These are phyloP conservation scores for Acanthamoeba royreba DNA, from an alignment of 208 protist species.

Conservation along the genomic window DNA sequence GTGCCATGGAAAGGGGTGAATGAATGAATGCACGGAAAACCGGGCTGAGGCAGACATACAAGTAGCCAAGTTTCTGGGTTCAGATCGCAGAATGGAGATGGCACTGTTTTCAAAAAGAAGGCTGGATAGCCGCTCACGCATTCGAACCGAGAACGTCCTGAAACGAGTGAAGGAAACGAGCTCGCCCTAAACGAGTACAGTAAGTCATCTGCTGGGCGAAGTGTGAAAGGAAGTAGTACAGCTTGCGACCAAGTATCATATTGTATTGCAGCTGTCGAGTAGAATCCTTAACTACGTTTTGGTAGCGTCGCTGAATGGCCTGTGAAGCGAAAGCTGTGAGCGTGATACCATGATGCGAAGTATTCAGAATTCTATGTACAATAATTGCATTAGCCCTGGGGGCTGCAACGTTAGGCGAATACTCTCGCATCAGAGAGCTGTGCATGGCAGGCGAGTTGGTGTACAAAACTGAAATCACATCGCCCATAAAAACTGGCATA, in stretches of 20 bases:
- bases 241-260: slow-evolving; percentile 19
- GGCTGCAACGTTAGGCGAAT: slow-evolving; percentile 77
- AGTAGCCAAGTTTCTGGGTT: neutral
- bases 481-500: slow-evolving; percentile 85
- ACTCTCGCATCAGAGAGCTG: slow-evolving; percentile 83
- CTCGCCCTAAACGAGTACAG: too few species aligned
- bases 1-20: too few species aligned
- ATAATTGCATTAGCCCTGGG: slow-evolving; percentile 85
- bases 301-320: slow-evolving; percentile 25
- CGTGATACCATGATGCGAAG: neutral
- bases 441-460: slow-evolving; percentile 92
- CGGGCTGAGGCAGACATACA: neutral
- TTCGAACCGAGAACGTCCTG: neutral
- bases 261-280: slow-evolving; percentile 29
- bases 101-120: slow-evolving; percentile 20
- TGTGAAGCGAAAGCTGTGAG: too few species aligned
- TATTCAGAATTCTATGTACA: slow-evolving; percentile 28
- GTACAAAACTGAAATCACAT: slow-evolving; percentile 88
- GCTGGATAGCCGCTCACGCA: slow-evolving; percentile 21
- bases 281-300: slow-evolving; percentile 33
- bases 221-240: neutral
- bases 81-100: neutral
- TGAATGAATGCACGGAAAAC: neutral
- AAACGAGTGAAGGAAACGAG: neutral
- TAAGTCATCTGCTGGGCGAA: too few species aligned